These are phyloP conservation scores for Tetrahymena malaccensis DNA, from an alignment of 73 alveolate genomes.

Conservation along the genomic window DNA sequence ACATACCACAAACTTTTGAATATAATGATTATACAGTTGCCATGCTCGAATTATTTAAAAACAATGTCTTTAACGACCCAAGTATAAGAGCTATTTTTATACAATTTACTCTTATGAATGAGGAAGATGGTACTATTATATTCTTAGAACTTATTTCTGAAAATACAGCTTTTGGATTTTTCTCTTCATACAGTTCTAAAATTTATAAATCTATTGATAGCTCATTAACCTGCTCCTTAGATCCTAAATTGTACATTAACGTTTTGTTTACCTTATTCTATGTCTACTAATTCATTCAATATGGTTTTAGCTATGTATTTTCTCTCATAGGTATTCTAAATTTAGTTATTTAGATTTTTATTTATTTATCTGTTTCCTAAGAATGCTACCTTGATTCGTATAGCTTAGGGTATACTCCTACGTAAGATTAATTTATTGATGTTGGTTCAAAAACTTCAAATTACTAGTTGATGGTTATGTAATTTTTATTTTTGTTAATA, in stretches of 20 bases:
- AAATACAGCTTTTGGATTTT: neutral
- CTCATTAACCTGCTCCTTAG: neutral
- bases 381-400: neutral
- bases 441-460: neutral
- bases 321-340: neutral
- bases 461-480: neutral
- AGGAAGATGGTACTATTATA: neutral
- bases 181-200: neutral
- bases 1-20: neutral
- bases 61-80: neutral
- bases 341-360: neutral
- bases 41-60: neutral
- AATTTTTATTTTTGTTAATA: neutral
- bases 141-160: neutral
- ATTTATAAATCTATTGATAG: neutral
- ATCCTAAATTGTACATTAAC: neutral
- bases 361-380: neutral
- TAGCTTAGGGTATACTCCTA: neutral
- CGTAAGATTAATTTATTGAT: neutral
- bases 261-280: neutral
- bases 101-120: neutral
- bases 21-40: neutral
- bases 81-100: neutral
- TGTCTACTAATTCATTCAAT: neutral
- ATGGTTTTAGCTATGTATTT: neutral